These are phyloP conservation scores for Lithohypha guttulata DNA, from an alignment of 2,329 filamentous ascomycete species.

Conservation along the genomic window DNA sequence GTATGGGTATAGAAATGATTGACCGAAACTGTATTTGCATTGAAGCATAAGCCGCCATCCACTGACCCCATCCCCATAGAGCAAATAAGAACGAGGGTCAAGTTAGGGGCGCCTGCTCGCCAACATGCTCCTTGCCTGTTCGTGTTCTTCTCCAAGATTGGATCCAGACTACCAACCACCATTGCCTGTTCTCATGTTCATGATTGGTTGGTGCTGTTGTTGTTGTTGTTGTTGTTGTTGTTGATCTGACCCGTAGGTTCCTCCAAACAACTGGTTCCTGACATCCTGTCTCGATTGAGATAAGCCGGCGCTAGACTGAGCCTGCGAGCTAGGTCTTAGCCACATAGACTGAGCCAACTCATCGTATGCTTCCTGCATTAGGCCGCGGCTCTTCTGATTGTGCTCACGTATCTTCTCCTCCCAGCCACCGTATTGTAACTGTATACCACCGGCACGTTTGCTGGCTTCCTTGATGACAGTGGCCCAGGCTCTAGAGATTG, in stretches of 20 bases:
- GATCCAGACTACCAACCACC: conserved; percentile 1
- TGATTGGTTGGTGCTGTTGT: neutral
- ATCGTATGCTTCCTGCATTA: conserved; percentile 67
- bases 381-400: conserved; percentile 74
- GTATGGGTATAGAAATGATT: too few species aligned
- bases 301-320: conserved; percentile 24
- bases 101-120: too few species aligned
- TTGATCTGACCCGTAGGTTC: conserved; percentile 41
- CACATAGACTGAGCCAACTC: conserved; percentile 67
- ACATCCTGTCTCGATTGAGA: conserved; percentile 34
- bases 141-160: too few species aligned
- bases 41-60: too few species aligned
- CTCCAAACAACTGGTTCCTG: conserved; percentile 46
- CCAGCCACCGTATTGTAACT: conserved; percentile 83
- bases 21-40: too few species aligned
- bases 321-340: conserved; percentile 46
- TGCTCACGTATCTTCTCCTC: conserved; percentile 79
- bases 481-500: conserved; percentile 88
- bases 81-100: too few species aligned
- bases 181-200: conserved; percentile 7
- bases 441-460: conserved; percentile 83
- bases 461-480: conserved; percentile 81
- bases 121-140: too few species aligned
- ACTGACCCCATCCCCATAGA: too few species aligned
- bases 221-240: neutral